Evolutionary conservation across 306 rosid genomes (phyloP).

Genomic region (Arachis hypogaea): DNA sequence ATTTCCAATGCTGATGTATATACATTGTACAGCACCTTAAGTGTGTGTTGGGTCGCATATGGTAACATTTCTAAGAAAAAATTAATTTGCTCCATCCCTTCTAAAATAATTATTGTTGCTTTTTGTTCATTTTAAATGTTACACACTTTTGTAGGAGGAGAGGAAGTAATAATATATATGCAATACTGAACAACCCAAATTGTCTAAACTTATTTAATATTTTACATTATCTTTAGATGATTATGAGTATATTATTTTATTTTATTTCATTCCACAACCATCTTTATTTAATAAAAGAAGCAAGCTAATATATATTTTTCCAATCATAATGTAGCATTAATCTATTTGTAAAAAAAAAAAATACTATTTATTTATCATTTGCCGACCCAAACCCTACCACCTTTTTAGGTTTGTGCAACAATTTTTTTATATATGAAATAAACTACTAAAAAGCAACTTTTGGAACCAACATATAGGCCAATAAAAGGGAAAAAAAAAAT

Average conservation of each 20-base stretch:
- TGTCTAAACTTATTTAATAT: too few relatives aligned
- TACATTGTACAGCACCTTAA: background rate
- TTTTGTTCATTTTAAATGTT: too few relatives aligned
- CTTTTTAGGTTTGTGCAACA: background rate
- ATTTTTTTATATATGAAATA: background rate
- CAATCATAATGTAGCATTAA: background rate
- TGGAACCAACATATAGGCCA: background rate
- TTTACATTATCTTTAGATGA: too few relatives aligned
- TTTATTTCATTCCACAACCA: too few relatives aligned
- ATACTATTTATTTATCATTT: background rate
- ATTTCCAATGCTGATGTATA: background rate
- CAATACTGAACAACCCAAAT: too few relatives aligned
- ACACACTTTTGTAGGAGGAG: too few relatives aligned
- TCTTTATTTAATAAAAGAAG: background rate
- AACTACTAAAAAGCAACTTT: constrained; percentile 1
- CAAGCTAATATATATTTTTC: too few relatives aligned
- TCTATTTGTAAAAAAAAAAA: background rate
- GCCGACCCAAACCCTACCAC: background rate
- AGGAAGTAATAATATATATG: too few relatives aligned
- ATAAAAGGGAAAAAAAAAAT: background rate
- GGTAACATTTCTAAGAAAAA: background rate
- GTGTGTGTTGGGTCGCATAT: constrained; percentile 10
- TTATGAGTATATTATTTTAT: too few relatives aligned
- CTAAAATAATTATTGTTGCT: too few relatives aligned
- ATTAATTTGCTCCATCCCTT: too few relatives aligned